phyloP scores from a whole-genome alignment of 2,329 filamentous ascomycete species.

The Penicillium sp. region DNA sequence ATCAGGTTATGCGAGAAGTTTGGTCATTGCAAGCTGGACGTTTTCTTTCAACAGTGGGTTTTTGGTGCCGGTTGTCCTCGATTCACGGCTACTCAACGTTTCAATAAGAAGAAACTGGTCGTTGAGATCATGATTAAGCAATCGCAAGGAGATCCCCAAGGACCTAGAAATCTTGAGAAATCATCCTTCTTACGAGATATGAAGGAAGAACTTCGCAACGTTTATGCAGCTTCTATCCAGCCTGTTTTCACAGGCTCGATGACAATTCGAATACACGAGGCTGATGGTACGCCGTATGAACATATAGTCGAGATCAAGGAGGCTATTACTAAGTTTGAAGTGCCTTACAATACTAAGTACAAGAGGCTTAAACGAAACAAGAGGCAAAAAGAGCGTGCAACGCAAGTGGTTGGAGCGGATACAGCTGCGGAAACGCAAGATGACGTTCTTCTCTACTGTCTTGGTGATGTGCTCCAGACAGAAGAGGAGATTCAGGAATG shows the following conservation, averaged over 20 bases:
- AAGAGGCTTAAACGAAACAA: constrained; percentile 90
- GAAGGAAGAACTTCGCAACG: constrained; percentile 69
- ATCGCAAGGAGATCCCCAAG: constrained; percentile 58
- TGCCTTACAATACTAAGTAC: constrained; percentile 98
- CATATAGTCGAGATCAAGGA: constrained; percentile 96
- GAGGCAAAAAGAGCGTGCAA: constrained; percentile 72
- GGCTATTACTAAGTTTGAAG: constrained; percentile 78
- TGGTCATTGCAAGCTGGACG: constrained; percentile 78
- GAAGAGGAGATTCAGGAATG: constrained; percentile 79
- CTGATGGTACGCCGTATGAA: constrained; percentile 95
- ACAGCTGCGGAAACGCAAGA: constrained; percentile 64
- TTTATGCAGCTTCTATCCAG: constrained; percentile 67
- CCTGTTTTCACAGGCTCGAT: constrained; percentile 91
- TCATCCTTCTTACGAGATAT: constrained; percentile 78
- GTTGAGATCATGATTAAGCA: constrained; percentile 89
- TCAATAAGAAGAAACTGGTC: constrained; percentile 96
- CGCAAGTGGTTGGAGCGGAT: constrained; percentile 61
- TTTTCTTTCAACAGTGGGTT: constrained; percentile 93
- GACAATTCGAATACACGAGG: constrained; percentile 97
- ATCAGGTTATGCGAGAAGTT: constrained; percentile 81
- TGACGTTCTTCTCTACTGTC: constrained; percentile 80
- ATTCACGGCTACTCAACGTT: constrained; percentile 80
- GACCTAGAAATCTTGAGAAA: constrained; percentile 60
- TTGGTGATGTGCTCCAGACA: constrained; percentile 84
- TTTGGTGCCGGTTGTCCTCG: constrained; percentile 81